Evolutionary conservation across 2,329 filamentous ascomycete genomes (phyloP).

Genomic region (Ambrosiella cleistominuta): DNA sequence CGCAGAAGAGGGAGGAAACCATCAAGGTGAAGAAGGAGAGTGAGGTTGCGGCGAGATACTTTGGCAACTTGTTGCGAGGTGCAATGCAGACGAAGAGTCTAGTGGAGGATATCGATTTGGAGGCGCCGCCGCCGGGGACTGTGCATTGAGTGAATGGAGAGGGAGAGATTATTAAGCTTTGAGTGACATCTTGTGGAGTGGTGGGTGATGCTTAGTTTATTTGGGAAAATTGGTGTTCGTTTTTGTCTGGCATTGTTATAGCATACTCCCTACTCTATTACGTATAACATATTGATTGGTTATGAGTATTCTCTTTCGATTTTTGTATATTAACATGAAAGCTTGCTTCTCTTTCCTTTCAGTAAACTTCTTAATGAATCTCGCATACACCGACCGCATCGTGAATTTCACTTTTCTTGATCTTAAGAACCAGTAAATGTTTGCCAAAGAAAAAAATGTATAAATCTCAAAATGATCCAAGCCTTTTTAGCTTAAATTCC

Average conservation of each 20-base stretch:
- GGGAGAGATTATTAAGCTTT: neutral
- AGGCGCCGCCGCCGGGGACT: conserved; percentile 28
- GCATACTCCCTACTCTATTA: neutral
- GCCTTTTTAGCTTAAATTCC: no score
- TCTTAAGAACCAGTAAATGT: no score
- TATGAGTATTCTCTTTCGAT: no score
- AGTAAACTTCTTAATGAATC: no score
- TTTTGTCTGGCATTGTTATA: neutral
- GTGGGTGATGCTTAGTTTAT: neutral
- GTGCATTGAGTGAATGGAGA: neutral
- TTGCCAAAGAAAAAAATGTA: no score
- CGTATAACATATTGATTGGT: neutral
- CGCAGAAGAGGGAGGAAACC: conserved; percentile 62
- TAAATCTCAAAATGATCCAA: no score
- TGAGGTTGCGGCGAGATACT: conserved; percentile 77
- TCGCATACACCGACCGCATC: no score
- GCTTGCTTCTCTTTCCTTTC: no score
- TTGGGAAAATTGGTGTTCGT: neutral
- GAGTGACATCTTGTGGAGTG: no score
- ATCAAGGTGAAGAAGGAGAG: conserved; percentile 67
- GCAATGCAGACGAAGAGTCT: conserved; percentile 33
- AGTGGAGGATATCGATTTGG: conserved; percentile 37
- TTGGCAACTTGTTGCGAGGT: conserved; percentile 62
- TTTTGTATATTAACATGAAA: no score
- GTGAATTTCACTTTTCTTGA: no score